Percentiles rank a stretch among this genome's conserved stretches.
Evolutionary conservation across 768 basidiomycete genomes (phyloP).

Genomic region (Lentinula lateritia): DNA sequence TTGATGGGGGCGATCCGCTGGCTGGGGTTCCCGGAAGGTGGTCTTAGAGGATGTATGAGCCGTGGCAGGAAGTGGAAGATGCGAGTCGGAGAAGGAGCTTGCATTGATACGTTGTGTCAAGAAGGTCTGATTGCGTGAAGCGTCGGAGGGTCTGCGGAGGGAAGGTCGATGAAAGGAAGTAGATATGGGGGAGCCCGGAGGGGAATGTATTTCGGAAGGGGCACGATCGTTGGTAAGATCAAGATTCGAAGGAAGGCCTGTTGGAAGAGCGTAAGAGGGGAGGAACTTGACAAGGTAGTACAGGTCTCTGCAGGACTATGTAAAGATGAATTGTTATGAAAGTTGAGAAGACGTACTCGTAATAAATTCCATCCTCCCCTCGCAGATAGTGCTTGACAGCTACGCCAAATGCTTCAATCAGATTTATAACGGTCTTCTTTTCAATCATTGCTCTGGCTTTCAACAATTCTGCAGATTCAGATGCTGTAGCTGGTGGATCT

Average conservation of each 20-base stretch:
- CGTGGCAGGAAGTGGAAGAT: conserved; percentile 24
- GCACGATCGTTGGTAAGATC: conserved; percentile 17
- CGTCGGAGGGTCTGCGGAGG: conserved; percentile 4
- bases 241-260: conserved; percentile 36
- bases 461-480: conserved; percentile 21
- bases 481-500: conserved; percentile 10
- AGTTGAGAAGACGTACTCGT: conserved; percentile 20
- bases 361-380: conserved; percentile 37
- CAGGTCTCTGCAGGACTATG: conserved; percentile 38
- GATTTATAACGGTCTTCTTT: conserved; percentile 63
- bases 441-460: conserved; percentile 50
- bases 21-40: conserved; percentile 10
- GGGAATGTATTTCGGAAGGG: conserved; percentile 1
- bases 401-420: conserved; percentile 43
- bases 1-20: conserved; percentile 10
- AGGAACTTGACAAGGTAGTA: conserved; percentile 70
- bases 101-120: conserved; percentile 17
- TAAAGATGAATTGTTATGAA: background rate
- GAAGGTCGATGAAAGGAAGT: background rate
- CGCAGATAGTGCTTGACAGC: conserved; percentile 68
- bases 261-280: conserved; percentile 55
- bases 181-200: conserved; percentile 7
- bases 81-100: conserved; percentile 13
- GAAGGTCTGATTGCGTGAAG: conserved; percentile 11
- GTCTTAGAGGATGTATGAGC: conserved; percentile 12